These are phyloP conservation scores for Erodium moschatum DNA, from an alignment of 441 rosid species.

Conservation along the genomic window DNA sequence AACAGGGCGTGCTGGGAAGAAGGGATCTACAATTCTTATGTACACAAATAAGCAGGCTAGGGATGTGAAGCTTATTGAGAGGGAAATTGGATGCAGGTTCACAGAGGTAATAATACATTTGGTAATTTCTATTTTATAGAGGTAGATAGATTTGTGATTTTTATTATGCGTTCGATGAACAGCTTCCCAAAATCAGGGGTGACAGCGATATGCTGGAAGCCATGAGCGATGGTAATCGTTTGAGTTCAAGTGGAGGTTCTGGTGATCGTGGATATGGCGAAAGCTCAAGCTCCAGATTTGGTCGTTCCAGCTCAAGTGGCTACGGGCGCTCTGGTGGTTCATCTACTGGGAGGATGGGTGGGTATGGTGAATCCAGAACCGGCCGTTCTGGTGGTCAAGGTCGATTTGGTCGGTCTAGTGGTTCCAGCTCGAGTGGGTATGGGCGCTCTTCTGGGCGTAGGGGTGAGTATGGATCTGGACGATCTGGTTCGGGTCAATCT, in stretches of 20 bases:
- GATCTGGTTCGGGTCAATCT: slow-evolving; percentile 11
- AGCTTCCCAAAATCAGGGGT: slow-evolving; percentile 68
- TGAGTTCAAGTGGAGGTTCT: neutral
- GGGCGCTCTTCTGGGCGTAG: slow-evolving; percentile 32
- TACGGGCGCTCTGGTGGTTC: slow-evolving; percentile 36
- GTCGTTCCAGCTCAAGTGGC: slow-evolving; percentile 12
- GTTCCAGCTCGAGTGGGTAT: slow-evolving; percentile 21
- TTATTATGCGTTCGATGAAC: slow-evolving; percentile 9
- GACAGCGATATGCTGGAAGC: slow-evolving; percentile 35
- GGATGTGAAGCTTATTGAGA: slow-evolving; percentile 59
- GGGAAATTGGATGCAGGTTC: slow-evolving; percentile 78
- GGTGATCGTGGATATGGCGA: neutral
- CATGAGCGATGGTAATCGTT: slow-evolving; percentile 30
- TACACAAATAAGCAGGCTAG: slow-evolving; percentile 58
- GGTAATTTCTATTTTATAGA: slow-evolving; percentile 11
- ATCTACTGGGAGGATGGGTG: slow-evolving; percentile 10
- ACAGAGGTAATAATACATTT: slow-evolving; percentile 44
- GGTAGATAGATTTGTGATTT: neutral
- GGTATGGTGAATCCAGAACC: slow-evolving; percentile 27
- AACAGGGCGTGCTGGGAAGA: slow-evolving; percentile 99
- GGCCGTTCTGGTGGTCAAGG: slow-evolving; percentile 22
- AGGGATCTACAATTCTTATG: slow-evolving; percentile 76
- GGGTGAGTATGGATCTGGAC: neutral
- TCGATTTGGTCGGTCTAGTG: slow-evolving; percentile 29
- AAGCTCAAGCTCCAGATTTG: slow-evolving; percentile 20